Conservation (phyloP, 179 eudicot species). For the Beta corolliflora region DNA sequence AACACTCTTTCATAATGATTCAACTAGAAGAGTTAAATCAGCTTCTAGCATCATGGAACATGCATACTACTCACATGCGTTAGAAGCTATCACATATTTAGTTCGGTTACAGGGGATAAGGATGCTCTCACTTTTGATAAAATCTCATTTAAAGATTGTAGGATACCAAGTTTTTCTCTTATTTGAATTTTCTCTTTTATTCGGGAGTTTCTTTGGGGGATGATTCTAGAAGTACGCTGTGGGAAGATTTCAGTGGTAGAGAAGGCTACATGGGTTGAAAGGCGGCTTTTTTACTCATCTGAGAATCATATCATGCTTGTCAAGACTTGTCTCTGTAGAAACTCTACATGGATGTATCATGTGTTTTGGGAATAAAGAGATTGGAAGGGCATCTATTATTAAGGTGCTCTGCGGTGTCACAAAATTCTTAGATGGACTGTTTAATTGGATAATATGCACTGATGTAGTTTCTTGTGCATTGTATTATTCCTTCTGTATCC, state of each 20-base stretch:
- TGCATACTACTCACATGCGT: background rate
- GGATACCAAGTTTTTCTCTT: background rate
- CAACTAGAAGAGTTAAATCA: background rate
- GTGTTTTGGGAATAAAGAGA: background rate
- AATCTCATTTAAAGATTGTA: background rate
- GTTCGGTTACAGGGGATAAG: background rate
- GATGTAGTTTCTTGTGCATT: conserved; percentile 1
- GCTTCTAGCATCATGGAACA: background rate
- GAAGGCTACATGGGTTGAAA: no score
- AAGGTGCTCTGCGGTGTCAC: background rate
- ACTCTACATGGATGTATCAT: background rate
- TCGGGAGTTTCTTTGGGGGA: background rate
- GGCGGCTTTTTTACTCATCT: no score
- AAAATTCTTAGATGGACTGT: background rate
- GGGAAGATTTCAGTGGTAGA: background rate
- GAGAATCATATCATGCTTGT: no score
- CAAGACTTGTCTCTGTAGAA: no score
- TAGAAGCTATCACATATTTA: background rate
- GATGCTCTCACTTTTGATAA: background rate
- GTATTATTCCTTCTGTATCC: conserved; percentile 18
- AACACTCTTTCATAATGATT: background rate
- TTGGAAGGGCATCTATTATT: background rate
- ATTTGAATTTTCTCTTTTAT: no score
- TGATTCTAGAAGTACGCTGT: background rate
- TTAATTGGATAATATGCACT: conserved; percentile 12